Conservation (phyloP, 108 stramenopile species). For the Stephanodiscus minutulus region DNA sequence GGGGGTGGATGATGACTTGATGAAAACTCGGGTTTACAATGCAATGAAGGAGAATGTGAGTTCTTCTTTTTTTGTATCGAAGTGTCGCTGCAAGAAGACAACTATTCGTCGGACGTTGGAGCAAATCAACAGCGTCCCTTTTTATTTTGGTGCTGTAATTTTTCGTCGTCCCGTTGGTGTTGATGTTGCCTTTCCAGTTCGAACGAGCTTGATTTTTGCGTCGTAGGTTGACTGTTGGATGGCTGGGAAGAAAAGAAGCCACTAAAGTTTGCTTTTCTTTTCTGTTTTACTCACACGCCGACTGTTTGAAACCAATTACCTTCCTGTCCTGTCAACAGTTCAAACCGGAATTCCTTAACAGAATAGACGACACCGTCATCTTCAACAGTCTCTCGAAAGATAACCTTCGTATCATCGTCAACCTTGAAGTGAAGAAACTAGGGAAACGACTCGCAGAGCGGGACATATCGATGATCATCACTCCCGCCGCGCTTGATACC, state of each 20-base stretch:
- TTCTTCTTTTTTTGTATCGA: not conserved
- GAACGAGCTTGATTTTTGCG: not conserved
- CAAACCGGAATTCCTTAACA: slow-evolving; percentile 98
- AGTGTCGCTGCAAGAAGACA: not conserved
- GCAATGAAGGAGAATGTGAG: slow-evolving; percentile 78
- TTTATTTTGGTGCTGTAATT: not conserved
- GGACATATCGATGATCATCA: slow-evolving; percentile 64
- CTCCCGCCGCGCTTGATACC: slow-evolving; percentile 70
- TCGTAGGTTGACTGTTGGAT: not conserved
- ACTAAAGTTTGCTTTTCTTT: not conserved
- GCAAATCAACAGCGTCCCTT: not conserved
- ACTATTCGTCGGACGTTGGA: not conserved
- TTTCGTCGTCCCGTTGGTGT: not conserved
- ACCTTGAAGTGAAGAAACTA: slow-evolving; percentile 71
- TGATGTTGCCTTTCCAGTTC: too few species aligned
- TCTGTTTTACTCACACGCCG: not conserved
- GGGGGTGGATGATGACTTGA: slow-evolving; percentile 62
- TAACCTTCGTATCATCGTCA: slow-evolving; percentile 91
- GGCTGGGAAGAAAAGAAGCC: not conserved
- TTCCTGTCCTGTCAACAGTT: slow-evolving; percentile 47
- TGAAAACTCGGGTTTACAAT: slow-evolving; percentile 65
- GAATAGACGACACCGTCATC: slow-evolving; percentile 95
- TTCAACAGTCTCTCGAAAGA: slow-evolving; percentile 91
- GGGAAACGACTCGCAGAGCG: slow-evolving; percentile 73
- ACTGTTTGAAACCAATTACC: not conserved